Base-by-base conservation (phyloP, 148 eudicot species). In the Arctostaphylos glauca region DNA sequence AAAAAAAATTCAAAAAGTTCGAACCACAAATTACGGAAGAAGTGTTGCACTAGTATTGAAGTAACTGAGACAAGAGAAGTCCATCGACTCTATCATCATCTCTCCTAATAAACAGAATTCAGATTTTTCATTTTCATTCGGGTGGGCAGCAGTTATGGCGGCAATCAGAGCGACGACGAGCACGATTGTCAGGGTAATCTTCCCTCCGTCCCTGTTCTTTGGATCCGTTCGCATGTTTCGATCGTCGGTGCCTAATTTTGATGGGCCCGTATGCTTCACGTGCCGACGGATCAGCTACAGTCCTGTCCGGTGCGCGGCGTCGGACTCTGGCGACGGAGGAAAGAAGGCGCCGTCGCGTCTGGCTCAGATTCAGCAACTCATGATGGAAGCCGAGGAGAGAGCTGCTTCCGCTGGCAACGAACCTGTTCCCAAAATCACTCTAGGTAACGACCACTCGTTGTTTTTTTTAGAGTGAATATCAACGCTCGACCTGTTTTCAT, bases 291-390 rank as follows among this genome's bases (percentile, higher is more conserved):
- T 92, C 86, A 87, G 84, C 81, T 84, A 31, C 86, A 66, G 60
- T 70, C 76, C 80, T 14, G 56, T 87, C 76, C 89, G 86, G 31
- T 90, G 87, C 54, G 91, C 91, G 53, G 89, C 92, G 73, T 59
- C 87, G 18, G 84, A 83, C 3, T 67, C 76, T 71, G 91, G 87
- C 5, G 92, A 79, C 48, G 84, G 84, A 13, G 84, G 86, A 0
- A 92, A 85, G 84, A 95, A 91, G 90, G 82, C 92, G 48, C 87
- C 97, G 78, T 80, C 98, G 43, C 88, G 97, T 50, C 59, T 93
- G 14, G 88, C 94, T 64, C 94, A 93, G 81, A 90, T 93, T 2
- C 92, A 95, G 87, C 90, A 91, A 83, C 87, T 93, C 52, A 48
- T 95, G 31, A 55, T 78, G n/a, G 91, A 89, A 79, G 92, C 98